phyloP scores from a whole-genome alignment of 2,329 filamentous ascomycete genomes.

The Arachnomyces sp. region DNA sequence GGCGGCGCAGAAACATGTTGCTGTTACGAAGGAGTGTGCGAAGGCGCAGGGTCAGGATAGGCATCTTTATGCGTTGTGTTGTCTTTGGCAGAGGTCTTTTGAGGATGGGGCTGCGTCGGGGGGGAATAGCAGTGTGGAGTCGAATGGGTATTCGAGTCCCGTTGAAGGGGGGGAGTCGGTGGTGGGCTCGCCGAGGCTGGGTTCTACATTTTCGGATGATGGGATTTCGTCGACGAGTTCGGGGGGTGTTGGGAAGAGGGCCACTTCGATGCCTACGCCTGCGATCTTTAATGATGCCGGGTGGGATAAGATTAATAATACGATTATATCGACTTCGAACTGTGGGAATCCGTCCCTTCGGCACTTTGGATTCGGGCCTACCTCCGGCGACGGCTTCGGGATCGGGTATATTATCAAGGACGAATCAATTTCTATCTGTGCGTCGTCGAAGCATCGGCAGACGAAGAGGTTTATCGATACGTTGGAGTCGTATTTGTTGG shows the following conservation, averaged over 20 bases:
- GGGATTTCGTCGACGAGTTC: slow-evolving; percentile 43
- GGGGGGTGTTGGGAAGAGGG: slow-evolving; percentile 44
- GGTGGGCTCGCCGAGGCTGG: slow-evolving; percentile 20
- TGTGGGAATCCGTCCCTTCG: slow-evolving; percentile 92
- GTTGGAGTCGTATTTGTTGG: slow-evolving; percentile 80
- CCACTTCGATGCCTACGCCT: slow-evolving; percentile 49
- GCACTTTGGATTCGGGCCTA: slow-evolving; percentile 94
- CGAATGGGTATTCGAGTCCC: slow-evolving; percentile 59
- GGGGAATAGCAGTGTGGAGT: slow-evolving; percentile 44
- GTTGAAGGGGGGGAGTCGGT: slow-evolving; percentile 23
- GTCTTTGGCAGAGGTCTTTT: slow-evolving; percentile 83
- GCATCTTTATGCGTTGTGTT: slow-evolving; percentile 88
- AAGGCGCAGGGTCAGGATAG: slow-evolving; percentile 87
- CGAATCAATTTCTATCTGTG: slow-evolving; percentile 81
- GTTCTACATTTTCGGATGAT: slow-evolving; percentile 37
- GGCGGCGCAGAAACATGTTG: slow-evolving; percentile 75
- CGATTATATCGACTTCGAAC: slow-evolving; percentile 93
- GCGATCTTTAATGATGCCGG: slow-evolving; percentile 77
- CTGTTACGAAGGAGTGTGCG: slow-evolving; percentile 71
- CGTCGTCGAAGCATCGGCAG: slow-evolving; percentile 86
- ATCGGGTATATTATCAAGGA: slow-evolving; percentile 99
- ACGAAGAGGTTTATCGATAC: slow-evolving; percentile 85
- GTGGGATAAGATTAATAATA: slow-evolving; percentile 93
- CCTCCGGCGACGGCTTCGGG: slow-evolving; percentile 86
- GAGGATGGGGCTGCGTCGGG: slow-evolving; percentile 59